A percentile compares a stretch with the other conserved stretches of the same genome.
Evolutionary conservation across 306 rosid species (phyloP).

Genomic region (Trichosanthes cucumerina): DNA sequence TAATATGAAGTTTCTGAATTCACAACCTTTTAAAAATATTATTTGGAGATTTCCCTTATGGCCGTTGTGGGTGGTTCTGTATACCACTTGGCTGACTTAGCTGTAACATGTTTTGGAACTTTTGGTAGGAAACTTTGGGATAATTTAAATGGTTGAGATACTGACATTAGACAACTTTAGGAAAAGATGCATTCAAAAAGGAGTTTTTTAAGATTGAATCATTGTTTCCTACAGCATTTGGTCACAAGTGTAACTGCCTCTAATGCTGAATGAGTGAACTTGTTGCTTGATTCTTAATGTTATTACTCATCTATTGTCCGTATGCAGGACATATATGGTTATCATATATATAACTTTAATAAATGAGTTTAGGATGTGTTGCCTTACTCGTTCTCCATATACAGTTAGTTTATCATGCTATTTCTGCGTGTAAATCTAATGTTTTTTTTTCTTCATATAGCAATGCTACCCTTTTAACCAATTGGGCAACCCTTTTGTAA

Average conservation of each 20-base stretch:
- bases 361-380: not conserved
- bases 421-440: too few relatives aligned
- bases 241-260: not conserved
- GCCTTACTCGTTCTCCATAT: not conserved
- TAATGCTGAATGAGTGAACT: not conserved
- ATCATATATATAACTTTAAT: not conserved
- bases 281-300: not conserved
- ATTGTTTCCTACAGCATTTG: not conserved
- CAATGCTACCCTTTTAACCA: too few relatives aligned
- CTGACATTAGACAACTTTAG: not conserved
- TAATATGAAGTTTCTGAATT: not conserved
- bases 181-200: not conserved
- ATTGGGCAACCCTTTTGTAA: too few relatives aligned
- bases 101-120: not conserved
- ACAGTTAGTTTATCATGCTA: not conserved
- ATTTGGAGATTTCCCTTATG: not conserved
- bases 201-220: not conserved
- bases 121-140: not conserved
- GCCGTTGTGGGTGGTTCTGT: not conserved
- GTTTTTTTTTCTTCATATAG: too few relatives aligned
- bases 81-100: not conserved
- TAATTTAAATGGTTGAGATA: not conserved
- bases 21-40: not conserved
- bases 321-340: not conserved
- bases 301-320: not conserved